Percentiles rank a stretch among this genome's conserved stretches.
Evolutionary conservation across 345 rosid genomes (phyloP).

Genomic region (Dimocarpus longan): DNA sequence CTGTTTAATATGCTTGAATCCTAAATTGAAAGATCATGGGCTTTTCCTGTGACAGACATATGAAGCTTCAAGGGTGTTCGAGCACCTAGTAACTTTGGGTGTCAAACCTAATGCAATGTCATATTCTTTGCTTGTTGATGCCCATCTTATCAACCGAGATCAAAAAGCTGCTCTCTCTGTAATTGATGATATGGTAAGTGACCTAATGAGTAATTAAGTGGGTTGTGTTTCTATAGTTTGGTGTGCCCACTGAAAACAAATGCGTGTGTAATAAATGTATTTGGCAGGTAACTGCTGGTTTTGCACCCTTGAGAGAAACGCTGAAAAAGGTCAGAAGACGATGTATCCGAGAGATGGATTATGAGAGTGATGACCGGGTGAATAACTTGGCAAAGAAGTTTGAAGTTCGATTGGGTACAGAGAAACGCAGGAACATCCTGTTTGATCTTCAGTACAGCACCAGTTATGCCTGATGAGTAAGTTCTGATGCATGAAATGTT

Average conservation of each 20-base stretch:
- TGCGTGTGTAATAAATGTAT: constrained; percentile 10
- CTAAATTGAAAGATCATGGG: constrained; percentile 12
- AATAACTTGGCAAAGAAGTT: constrained; percentile 56
- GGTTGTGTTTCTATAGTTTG: constrained; percentile 5
- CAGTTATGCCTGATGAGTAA: constrained; percentile 47
- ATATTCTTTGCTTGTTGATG: constrained; percentile 80
- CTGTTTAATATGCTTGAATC: constrained; percentile 14
- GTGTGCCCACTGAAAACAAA: constrained; percentile 13
- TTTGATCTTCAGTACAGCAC: constrained; percentile 71
- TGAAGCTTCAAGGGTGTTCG: constrained; percentile 87
- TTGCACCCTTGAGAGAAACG: constrained; percentile 72
- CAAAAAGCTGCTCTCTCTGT: constrained; percentile 72
- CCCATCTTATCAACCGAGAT: constrained; percentile 88
- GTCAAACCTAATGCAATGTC: constrained; percentile 81
- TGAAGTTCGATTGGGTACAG: constrained; percentile 61
- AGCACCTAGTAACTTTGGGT: constrained; percentile 75
- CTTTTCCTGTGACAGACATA: constrained; percentile 54
- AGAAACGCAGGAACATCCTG: constrained; percentile 71
- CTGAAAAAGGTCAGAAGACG: constrained; percentile 84
- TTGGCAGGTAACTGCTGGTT: constrained; percentile 73
- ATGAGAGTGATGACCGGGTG: constrained; percentile 62
- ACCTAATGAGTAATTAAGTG: constrained; percentile 6
- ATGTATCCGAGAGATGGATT: constrained; percentile 77
- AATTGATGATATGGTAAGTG: constrained; percentile 73
- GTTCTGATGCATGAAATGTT: constrained; percentile 1